Evolutionary conservation across 768 basidiomycete genomes (phyloP).

Genomic region (Filobasidium wieringae): DNA sequence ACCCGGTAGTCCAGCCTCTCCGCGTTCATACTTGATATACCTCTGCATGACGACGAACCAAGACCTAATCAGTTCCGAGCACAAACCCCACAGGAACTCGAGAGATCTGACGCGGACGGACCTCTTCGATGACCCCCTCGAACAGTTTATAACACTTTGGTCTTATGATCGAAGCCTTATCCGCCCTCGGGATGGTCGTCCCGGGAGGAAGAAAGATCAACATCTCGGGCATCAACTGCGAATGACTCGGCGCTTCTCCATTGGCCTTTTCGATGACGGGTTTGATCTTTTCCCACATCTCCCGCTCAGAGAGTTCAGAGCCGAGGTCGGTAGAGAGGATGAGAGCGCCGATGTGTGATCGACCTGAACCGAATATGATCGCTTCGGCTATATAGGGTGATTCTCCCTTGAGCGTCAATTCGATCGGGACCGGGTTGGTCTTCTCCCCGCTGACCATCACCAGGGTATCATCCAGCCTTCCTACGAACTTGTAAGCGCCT

Average conservation of each 20-base stretch:
- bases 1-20: conserved; percentile 39
- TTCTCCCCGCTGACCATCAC: conserved; percentile 46
- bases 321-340: conserved; percentile 45
- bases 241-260: conserved; percentile 47
- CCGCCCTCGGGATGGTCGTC: conserved; percentile 46
- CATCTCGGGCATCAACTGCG: conserved; percentile 47
- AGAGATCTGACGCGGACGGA: too few species aligned
- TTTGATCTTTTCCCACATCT: conserved; percentile 28
- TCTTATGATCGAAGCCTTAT: conserved; percentile 47
- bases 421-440: conserved; percentile 50
- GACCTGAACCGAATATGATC: conserved; percentile 48
- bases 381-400: too few species aligned
- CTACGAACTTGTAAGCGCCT: conserved; percentile 46
- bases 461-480: conserved; percentile 50
- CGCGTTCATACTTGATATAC: too few species aligned
- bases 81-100: too few species aligned
- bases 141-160: conserved; percentile 48
- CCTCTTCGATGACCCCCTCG: conserved; percentile 44
- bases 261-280: conserved; percentile 48
- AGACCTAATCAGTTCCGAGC: too few species aligned
- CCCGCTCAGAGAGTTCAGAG: too few species aligned
- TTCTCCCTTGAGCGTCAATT: conserved; percentile 46
- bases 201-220: conserved; percentile 45
- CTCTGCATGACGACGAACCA: too few species aligned
- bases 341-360: conserved; percentile 46